These are phyloP conservation scores for Gypsophila paniculata DNA, from an alignment of 179 eudicot species.

Conservation along the genomic window DNA sequence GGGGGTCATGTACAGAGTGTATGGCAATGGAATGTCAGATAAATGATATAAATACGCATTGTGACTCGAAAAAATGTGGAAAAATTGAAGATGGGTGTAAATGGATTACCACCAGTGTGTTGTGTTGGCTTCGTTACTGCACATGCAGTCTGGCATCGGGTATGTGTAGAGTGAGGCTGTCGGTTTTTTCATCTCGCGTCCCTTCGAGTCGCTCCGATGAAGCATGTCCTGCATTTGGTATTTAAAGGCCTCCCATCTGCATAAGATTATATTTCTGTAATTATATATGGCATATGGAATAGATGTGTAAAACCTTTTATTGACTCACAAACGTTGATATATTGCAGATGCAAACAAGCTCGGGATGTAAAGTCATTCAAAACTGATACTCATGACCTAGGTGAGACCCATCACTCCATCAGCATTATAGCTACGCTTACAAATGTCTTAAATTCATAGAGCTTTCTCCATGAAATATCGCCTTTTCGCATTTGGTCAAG, in stretches of 20 bases:
- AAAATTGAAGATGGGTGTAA: conserved; percentile 16
- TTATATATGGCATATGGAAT: not conserved
- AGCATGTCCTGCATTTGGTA: conserved; percentile 85
- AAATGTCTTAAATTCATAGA: too few species aligned
- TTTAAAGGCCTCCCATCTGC: conserved; percentile 75
- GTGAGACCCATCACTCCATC: too few species aligned
- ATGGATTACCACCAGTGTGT: conserved; percentile 29
- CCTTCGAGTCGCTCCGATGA: conserved; percentile 78
- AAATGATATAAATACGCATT: not conserved
- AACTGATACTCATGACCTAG: too few species aligned
- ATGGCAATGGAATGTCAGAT: conserved; percentile 17
- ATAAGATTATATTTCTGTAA: conserved; percentile 3
- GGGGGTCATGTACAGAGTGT: conserved; percentile 30
- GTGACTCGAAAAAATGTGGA: not conserved
- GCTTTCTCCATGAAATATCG: not conserved
- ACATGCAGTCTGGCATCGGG: conserved; percentile 99
- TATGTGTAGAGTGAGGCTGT: conserved; percentile 75
- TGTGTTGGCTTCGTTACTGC: conserved; percentile 39
- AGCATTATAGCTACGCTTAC: too few species aligned
- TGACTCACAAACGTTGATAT: too few species aligned
- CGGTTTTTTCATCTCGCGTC: conserved; percentile 66
- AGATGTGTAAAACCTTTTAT: not conserved
- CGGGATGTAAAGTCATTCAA: too few species aligned
- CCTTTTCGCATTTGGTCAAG: not conserved
- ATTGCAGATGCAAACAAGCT: too few species aligned